phyloP scores from a whole-genome alignment of 164 flowering plant genomes.

The Dillenia turbinata region DNA sequence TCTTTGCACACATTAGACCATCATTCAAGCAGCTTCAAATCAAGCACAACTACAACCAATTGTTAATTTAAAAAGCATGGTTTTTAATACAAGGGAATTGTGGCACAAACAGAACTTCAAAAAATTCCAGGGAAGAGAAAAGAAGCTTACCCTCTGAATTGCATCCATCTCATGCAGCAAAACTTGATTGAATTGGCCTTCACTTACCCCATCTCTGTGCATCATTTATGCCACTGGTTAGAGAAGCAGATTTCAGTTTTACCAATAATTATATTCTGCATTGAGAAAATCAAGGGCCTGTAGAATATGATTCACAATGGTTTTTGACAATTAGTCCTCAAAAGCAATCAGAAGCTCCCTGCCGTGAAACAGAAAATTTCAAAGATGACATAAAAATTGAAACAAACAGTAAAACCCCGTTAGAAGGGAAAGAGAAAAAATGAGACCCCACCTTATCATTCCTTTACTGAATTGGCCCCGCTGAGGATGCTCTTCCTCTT shows the following conservation, averaged over 20 bases:
- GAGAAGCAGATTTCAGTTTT: background rate
- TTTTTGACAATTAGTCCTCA: slow-evolving; percentile 36
- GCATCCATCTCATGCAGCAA: slow-evolving; percentile 55
- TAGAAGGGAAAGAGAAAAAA: background rate
- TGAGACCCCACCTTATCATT: slow-evolving; percentile 52
- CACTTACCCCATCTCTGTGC: slow-evolving; percentile 89
- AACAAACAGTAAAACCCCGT: background rate
- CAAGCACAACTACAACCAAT: too few species aligned
- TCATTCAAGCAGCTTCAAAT: too few species aligned
- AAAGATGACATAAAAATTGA: background rate
- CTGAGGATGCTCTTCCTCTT: slow-evolving; percentile 27
- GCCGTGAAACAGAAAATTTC: slow-evolving; percentile 3
- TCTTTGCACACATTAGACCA: too few species aligned
- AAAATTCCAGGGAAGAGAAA: too few species aligned
- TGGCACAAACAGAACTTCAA: too few species aligned
- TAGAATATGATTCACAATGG: slow-evolving; percentile 80
- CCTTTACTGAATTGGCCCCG: slow-evolving; percentile 43
- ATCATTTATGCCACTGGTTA: background rate
- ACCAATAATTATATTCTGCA: background rate
- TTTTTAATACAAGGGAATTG: too few species aligned
- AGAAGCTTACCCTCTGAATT: slow-evolving; percentile 37
- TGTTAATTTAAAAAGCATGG: too few species aligned
- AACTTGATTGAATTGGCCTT: slow-evolving; percentile 71
- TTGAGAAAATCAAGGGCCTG: slow-evolving; percentile 29
- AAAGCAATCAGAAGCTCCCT: slow-evolving; percentile 70